These are phyloP conservation scores for Aspergillus arachidicola DNA, from an alignment of 2,329 filamentous ascomycete genomes.

Conservation along the genomic window DNA sequence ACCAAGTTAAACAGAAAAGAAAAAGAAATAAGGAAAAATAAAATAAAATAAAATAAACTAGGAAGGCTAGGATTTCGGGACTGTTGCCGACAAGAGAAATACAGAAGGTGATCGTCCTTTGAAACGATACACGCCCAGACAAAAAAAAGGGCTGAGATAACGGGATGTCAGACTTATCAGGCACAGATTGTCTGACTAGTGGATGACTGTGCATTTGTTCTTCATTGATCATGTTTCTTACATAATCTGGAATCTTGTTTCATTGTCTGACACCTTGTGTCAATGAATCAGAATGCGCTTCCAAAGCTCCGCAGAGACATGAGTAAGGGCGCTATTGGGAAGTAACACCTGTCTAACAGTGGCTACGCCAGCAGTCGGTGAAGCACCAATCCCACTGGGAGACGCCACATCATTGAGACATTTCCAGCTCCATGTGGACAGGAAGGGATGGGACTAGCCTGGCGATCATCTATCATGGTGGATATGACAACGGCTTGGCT, in stretches of 20 bases:
- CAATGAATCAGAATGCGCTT: neutral
- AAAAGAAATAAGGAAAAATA: too few species aligned
- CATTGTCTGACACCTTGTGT: neutral
- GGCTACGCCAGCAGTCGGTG: neutral
- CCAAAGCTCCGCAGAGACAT: neutral
- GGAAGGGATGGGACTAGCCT: neutral
- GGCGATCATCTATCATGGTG: neutral
- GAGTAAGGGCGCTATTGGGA: constrained; percentile 7
- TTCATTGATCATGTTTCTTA: neutral
- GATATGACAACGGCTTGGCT: neutral
- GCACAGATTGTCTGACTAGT: neutral
- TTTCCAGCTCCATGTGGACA: constrained; percentile 9
- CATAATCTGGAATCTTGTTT: constrained; percentile 2
- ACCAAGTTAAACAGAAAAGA: neutral
- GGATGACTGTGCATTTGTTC: neutral
- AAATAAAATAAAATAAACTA: neutral
- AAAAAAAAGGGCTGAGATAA: neutral
- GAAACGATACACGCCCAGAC: neutral
- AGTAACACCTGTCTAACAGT: constrained; percentile 6
- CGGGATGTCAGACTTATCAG: neutral
- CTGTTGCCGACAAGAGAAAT: neutral
- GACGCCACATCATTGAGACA: constrained; percentile 7
- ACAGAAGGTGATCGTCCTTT: neutral
- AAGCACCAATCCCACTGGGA: constrained; percentile 8
- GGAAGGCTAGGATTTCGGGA: neutral